A percentile compares a stretch with the other conserved stretches of the same genome.
phyloP scores from a whole-genome alignment of 768 basidiomycete species.

The Hemileccinum impolitum region DNA sequence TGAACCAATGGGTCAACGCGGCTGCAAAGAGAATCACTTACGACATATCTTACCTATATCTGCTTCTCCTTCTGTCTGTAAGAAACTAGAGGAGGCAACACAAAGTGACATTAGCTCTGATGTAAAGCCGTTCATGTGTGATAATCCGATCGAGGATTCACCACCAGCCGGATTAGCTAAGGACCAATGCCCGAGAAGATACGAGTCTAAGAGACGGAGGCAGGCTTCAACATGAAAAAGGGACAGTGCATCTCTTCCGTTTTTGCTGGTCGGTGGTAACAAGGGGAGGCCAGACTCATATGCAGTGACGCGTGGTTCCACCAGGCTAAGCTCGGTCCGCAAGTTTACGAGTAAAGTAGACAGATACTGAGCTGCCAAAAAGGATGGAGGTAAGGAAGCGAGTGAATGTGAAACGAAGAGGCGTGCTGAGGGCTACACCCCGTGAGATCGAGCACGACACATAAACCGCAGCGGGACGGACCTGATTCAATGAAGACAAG shows the following conservation, averaged over 20 bases:
- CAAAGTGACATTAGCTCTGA: constrained; percentile 51
- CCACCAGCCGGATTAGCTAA: constrained; percentile 13
- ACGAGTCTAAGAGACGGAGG: constrained; percentile 59
- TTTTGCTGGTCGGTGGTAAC: constrained; percentile 25
- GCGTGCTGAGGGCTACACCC: constrained; percentile 47
- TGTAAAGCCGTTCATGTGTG: constrained; percentile 31
- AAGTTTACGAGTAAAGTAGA: constrained; percentile 32
- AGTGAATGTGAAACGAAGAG: constrained; percentile 53
- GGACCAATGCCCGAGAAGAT: constrained; percentile 58
- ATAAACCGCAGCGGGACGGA: constrained; percentile 4
- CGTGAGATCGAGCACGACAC: constrained; percentile 5
- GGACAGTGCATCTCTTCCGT: constrained; percentile 29
- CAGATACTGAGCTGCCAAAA: constrained; percentile 35
- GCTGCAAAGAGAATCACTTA: not conserved
- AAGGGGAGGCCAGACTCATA: constrained; percentile 41
- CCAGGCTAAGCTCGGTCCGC: constrained; percentile 36
- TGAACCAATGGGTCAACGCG: not conserved
- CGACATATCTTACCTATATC: constrained; percentile 17
- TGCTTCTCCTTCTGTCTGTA: constrained; percentile 16
- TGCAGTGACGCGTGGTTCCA: constrained; percentile 37
- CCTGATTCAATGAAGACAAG: constrained; percentile 21
- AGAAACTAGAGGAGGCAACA: constrained; percentile 43
- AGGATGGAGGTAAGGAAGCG: constrained; percentile 43
- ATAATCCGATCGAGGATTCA: constrained; percentile 4
- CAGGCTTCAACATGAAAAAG: constrained; percentile 51